These are phyloP conservation scores for Fusarium bulbicola DNA, from an alignment of 2,329 filamentous ascomycete genomes.

Conservation along the genomic window DNA sequence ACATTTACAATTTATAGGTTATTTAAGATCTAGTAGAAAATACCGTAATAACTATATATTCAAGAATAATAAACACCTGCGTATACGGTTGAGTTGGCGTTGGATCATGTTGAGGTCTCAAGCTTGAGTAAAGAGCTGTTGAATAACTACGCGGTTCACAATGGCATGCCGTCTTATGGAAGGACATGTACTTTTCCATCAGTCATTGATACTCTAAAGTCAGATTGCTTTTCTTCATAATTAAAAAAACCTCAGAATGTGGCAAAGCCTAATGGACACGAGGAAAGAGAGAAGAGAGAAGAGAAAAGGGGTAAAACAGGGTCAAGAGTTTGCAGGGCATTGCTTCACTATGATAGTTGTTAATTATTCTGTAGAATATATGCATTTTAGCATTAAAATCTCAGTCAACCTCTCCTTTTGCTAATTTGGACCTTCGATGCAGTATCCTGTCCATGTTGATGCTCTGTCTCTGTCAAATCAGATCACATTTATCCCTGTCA, in stretches of 20 bases:
- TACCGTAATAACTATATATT: accelerated
- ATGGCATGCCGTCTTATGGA: too few species aligned
- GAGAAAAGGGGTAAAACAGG: not conserved
- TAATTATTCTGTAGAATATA: not conserved
- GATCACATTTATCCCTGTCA: not conserved
- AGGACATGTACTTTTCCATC: accelerated
- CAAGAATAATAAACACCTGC: too few species aligned
- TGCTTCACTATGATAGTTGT: not conserved
- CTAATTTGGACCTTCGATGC: not conserved
- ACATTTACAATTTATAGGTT: too few species aligned
- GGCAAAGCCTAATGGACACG: not conserved
- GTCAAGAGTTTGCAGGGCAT: accelerated
- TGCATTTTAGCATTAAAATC: accelerated
- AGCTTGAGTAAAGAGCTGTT: too few species aligned
- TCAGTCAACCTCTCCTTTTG: not conserved
- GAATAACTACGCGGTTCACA: too few species aligned
- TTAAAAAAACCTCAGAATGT: not conserved
- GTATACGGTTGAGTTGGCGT: too few species aligned
- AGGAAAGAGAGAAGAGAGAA: not conserved
- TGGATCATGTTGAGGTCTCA: accelerated
- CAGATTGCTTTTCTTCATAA: too few species aligned
- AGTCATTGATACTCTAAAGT: too few species aligned
- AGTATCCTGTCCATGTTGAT: too few species aligned
- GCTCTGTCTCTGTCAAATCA: not conserved
- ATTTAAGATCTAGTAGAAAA: too few species aligned